A percentile compares a stretch with the other conserved stretches of the same genome.
These are phyloP conservation scores for Yueomyces sinensis DNA, from an alignment of 805 yeast genomes.

Conservation along the genomic window DNA sequence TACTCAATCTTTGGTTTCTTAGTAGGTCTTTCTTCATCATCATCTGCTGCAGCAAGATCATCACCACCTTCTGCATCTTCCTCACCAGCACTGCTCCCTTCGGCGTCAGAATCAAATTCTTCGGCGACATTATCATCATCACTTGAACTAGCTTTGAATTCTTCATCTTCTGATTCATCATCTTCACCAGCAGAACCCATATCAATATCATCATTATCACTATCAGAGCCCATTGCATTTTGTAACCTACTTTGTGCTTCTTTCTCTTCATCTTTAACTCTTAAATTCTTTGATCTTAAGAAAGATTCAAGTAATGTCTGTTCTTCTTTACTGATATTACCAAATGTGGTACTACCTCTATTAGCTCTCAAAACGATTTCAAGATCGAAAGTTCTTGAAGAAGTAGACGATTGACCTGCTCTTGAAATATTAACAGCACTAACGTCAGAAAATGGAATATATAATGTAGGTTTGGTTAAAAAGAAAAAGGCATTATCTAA, in stretches of 20 bases:
- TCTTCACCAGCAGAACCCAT: conserved; percentile 71
- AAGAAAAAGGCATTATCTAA: conserved; percentile 83
- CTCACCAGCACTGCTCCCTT: conserved; percentile 19
- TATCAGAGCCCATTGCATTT: conserved; percentile 55
- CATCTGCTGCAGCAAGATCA: conserved; percentile 14
- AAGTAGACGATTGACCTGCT: conserved; percentile 63
- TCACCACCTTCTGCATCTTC: conserved; percentile 15
- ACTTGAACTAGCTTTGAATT: conserved; percentile 42
- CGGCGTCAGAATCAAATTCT: conserved; percentile 63
- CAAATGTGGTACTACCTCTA: conserved; percentile 64
- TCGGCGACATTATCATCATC: conserved; percentile 67
- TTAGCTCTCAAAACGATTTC: conserved; percentile 60
- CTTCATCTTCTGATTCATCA: conserved; percentile 75
- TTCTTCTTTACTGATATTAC: conserved; percentile 82
- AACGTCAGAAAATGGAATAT: conserved; percentile 78
- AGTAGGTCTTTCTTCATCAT: conserved; percentile 23
- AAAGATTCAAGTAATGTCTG: conserved; percentile 66
- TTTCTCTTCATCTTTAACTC: conserved; percentile 78
- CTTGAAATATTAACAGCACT: conserved; percentile 71
- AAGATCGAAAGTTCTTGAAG: conserved; percentile 85
- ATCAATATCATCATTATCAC: conserved; percentile 34
- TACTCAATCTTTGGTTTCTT: conserved; percentile 24
- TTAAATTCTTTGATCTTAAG: conserved; percentile 63
- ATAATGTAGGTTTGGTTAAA: conserved; percentile 87
- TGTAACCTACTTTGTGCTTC: conserved; percentile 74